Base-by-base conservation (phyloP, 257 asterid species). In the Fraxinus pennsylvanica region DNA sequence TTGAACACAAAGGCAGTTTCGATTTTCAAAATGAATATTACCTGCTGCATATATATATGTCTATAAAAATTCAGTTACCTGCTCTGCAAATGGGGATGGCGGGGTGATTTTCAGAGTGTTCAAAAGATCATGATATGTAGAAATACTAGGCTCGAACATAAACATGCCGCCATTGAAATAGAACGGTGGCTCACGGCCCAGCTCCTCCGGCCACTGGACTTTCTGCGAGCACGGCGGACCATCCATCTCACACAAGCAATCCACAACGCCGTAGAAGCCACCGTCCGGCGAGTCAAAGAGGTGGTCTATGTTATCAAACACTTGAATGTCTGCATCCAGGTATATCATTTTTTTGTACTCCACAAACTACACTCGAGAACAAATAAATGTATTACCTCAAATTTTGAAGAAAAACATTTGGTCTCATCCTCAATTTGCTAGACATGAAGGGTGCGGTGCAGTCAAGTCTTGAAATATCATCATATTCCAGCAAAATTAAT, bases 281-380 rank as follows among this genome's bases (percentile, higher is more conserved):
- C 89, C 91, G 47, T 84, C 83, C 2, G 84, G 77, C 75, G 81
- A 47, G 9, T 89, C 91, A 50, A 87, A 89, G 3, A 87, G 78
- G 22, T 89, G 83, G 66, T 89, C 93, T 4, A 85, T 79, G 80
- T 89, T 89, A 4, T 85, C 85, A 25, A 76, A 87, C 76, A 89
- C 91, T 71, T 87, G 91, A 9, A 87, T 84, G 61, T 87, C 91
- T 10, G 90, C 93, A 73, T 89, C 91, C 85, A 89, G 72, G 84
- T 87, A 89, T 39, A 89, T 82, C 90, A 87, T 85, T 78, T 78
- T 89, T 50, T 78, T 80, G 59, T 89, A 89, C 69, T 85, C 91
- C 81, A 86, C 89, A 70, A 89, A 89, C 89, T 89, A 72, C 82
- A 78, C 2, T 2, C 27, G 25, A 63, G 14, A 19, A 50, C 36